Percentiles rank a stretch among this genome's conserved stretches.
Evolutionary conservation across 1,284 basidiomycete genomes (phyloP).

Genomic region (Rhodotorula mucilaginosa): DNA sequence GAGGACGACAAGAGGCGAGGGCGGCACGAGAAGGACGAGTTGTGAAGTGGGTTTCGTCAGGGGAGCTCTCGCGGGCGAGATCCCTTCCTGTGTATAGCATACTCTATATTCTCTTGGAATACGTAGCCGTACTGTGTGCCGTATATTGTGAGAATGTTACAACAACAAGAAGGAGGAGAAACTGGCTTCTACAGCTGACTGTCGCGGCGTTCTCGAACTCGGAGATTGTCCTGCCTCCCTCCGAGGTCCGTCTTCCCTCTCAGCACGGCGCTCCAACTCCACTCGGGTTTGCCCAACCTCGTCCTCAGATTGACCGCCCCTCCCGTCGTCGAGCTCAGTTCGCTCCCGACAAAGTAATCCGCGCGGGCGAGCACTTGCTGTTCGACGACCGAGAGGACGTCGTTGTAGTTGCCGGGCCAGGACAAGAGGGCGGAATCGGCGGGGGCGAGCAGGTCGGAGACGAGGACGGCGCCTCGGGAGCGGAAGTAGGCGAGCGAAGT

Average conservation of each 20-base stretch:
- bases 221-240: no score
- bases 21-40: neutral
- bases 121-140: no score
- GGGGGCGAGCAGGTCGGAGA: slow-evolving; percentile 53
- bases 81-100: no score
- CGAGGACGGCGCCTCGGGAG: slow-evolving; percentile 51
- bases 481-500: slow-evolving; percentile 49
- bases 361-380: slow-evolving; percentile 52
- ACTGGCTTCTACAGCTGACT: no score
- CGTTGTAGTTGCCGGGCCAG: slow-evolving; percentile 54
- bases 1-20: no score
- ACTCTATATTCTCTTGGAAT: no score
- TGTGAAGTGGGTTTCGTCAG: no score
- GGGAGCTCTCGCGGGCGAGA: no score
- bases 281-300: slow-evolving; percentile 5
- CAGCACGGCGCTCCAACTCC: slow-evolving; percentile 18
- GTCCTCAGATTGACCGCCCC: slow-evolving; percentile 51
- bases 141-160: no score
- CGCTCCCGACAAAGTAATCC: slow-evolving; percentile 55
- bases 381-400: slow-evolving; percentile 55
- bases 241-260: no score
- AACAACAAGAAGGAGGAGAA: no score
- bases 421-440: slow-evolving; percentile 52
- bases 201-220: no score
- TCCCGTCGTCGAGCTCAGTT: slow-evolving; percentile 54